Conservation (phyloP, 768 basidiomycete genomes). For the Hirschioporus abietinus region DNA sequence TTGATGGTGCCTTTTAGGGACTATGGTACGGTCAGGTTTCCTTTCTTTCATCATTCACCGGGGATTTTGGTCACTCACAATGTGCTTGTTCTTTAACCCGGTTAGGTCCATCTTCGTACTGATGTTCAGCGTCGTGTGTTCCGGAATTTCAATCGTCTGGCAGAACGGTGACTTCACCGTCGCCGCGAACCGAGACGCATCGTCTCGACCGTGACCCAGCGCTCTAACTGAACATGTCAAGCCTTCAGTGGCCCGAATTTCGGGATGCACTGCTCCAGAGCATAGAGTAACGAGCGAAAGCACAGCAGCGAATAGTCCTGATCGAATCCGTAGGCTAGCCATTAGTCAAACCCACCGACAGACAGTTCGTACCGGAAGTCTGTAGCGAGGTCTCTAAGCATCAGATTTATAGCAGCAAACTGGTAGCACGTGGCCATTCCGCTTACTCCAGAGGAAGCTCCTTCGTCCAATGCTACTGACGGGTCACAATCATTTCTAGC, state of each 20-base stretch:
- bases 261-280: background rate
- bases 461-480: background rate
- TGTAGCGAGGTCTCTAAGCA: too few species aligned
- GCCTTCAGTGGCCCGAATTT: background rate
- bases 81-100: slow-evolving; percentile 40
- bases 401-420: too few species aligned
- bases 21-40: background rate
- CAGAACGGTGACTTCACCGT: slow-evolving; percentile 33
- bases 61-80: slow-evolving; percentile 26
- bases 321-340: background rate
- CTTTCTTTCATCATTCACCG: background rate
- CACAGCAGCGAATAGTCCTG: background rate
- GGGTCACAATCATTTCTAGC: background rate
- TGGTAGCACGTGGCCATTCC: too few species aligned
- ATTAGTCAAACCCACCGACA: too few species aligned
- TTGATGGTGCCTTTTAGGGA: slow-evolving; percentile 36
- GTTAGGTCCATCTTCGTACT: slow-evolving; percentile 50
- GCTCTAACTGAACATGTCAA: background rate
- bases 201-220: slow-evolving; percentile 36
- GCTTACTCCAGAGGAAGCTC: background rate
- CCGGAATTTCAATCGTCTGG: slow-evolving; percentile 38
- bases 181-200: slow-evolving; percentile 41
- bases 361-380: too few species aligned
- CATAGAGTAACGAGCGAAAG: background rate
- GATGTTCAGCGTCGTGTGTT: slow-evolving; percentile 44